Evolutionary conservation across 352 stramenopile genomes (phyloP).

Genomic region (Pilasporangium apinafurcum): DNA sequence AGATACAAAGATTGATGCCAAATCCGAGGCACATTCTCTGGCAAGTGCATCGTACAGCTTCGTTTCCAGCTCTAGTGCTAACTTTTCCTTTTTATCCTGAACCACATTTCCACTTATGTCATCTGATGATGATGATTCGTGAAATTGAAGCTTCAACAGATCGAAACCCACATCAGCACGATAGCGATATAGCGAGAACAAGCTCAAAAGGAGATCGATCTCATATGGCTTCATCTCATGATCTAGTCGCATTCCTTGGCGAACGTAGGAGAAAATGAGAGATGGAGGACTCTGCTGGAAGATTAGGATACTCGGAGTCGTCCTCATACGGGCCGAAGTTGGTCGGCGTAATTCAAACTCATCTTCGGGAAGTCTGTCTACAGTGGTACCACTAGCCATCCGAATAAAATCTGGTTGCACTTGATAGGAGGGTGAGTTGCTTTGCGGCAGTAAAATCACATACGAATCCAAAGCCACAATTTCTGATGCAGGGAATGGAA

Average conservation of each 20-base stretch:
- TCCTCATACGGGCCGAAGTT: neutral
- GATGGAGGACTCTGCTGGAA: slow-evolving; percentile 77
- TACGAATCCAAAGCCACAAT: slow-evolving; percentile 76
- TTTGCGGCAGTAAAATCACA: slow-evolving; percentile 48
- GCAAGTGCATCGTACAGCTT: slow-evolving; percentile 71
- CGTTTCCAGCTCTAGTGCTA: slow-evolving; percentile 66
- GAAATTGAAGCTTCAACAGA: slow-evolving; percentile 19
- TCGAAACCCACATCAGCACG: slow-evolving; percentile 71
- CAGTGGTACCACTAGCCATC: slow-evolving; percentile 27
- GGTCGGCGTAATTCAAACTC: slow-evolving; percentile 53
- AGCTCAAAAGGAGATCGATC: slow-evolving; percentile 70
- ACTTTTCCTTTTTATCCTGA: slow-evolving; percentile 31
- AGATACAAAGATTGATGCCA: slow-evolving; percentile 59
- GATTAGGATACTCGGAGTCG: slow-evolving; percentile 37
- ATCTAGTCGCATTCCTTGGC: slow-evolving; percentile 27
- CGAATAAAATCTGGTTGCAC: slow-evolving; percentile 29
- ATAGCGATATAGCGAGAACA: slow-evolving; percentile 83
- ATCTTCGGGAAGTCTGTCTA: slow-evolving; percentile 33
- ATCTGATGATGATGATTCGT: neutral
- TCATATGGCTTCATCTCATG: slow-evolving; percentile 31
- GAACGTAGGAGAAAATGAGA: slow-evolving; percentile 55
- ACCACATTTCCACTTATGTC: slow-evolving; percentile 1
- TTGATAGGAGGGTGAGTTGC: neutral
- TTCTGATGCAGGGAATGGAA: slow-evolving; percentile 46
- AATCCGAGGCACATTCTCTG: slow-evolving; percentile 48